A percentile compares a stretch with the other conserved stretches of the same genome.
Conservation (phyloP, 768 basidiomycete genomes). For the Amanita muscaria region DNA sequence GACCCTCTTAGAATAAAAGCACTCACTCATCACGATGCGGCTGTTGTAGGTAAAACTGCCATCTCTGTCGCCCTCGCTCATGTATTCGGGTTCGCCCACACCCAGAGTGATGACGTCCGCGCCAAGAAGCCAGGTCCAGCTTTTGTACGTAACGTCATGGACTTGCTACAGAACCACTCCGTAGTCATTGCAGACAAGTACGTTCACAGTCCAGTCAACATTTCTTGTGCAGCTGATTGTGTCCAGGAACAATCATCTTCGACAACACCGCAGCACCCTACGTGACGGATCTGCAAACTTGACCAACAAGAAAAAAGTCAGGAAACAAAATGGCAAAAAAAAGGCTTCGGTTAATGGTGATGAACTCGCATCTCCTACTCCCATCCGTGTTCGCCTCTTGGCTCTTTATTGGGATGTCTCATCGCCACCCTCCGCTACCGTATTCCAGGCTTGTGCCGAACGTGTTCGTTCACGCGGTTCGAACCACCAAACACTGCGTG, state of each 20-base stretch:
- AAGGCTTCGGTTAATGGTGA: neutral
- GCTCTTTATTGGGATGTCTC: conserved; percentile 70
- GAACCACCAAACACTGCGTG: conserved; percentile 77
- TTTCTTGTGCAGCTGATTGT: neutral
- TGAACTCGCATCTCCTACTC: neutral
- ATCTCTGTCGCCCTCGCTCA: conserved; percentile 70
- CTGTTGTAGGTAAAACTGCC: conserved; percentile 72
- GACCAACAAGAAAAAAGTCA: neutral
- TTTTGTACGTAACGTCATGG: conserved; percentile 67
- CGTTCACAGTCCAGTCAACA: conserved; percentile 13
- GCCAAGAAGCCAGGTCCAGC: conserved; percentile 60
- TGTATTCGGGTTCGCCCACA: conserved; percentile 84
- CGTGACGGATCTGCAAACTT: conserved; percentile 40
- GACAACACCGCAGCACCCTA: conserved; percentile 68
- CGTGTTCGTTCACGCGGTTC: conserved; percentile 69
- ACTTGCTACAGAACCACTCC: conserved; percentile 50
- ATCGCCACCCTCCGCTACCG: conserved; percentile 44
- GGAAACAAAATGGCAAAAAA: neutral
- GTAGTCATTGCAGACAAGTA: conserved; percentile 94
- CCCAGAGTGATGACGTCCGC: conserved; percentile 85
- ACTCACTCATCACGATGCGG: neutral
- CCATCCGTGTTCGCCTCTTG: conserved; percentile 61
- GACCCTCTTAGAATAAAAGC: neutral
- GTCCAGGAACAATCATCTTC: conserved; percentile 77
- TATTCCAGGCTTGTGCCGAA: conserved; percentile 71